A percentile compares a stretch with the other conserved stretches of the same genome.
These are phyloP conservation scores for Thelonectria olida DNA, from an alignment of 2,329 filamentous ascomycete species.

Conservation along the genomic window DNA sequence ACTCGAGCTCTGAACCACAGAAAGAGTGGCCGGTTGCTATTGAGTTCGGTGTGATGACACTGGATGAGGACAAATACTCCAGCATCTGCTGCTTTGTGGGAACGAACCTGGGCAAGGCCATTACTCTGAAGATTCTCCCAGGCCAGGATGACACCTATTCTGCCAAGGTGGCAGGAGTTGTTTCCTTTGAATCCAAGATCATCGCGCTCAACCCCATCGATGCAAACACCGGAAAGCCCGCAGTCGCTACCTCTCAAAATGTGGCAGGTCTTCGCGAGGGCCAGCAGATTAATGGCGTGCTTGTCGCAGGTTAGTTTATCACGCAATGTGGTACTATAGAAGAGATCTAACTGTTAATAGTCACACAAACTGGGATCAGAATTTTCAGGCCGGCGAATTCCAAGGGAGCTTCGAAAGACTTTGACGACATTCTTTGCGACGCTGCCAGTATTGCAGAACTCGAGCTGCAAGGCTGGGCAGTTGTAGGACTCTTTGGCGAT, in stretches of 20 bases:
- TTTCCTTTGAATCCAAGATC: slow-evolving; percentile 73
- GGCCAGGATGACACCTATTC: slow-evolving; percentile 73
- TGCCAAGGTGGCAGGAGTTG: slow-evolving; percentile 75
- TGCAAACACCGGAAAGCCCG: slow-evolving; percentile 78
- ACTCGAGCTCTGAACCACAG: slow-evolving; percentile 46
- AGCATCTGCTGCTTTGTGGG: slow-evolving; percentile 94
- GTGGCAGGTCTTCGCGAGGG: slow-evolving; percentile 83
- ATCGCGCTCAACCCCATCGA: slow-evolving; percentile 84
- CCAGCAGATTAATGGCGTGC: slow-evolving; percentile 77
- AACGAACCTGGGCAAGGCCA: slow-evolving; percentile 83
- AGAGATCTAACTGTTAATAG: slow-evolving; percentile 51
- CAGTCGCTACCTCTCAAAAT: slow-evolving; percentile 76
- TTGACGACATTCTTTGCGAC: slow-evolving; percentile 85
- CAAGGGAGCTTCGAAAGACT: slow-evolving; percentile 93
- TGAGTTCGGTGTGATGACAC: slow-evolving; percentile 91
- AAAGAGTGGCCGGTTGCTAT: slow-evolving; percentile 83
- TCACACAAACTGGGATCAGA: slow-evolving; percentile 77
- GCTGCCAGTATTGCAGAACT: slow-evolving; percentile 80
- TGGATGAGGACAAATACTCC: slow-evolving; percentile 95
- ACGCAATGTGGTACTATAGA: too few species aligned
- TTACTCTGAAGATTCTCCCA: slow-evolving; percentile 91
- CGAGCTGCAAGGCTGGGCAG: slow-evolving; percentile 77
- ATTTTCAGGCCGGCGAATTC: slow-evolving; percentile 86
- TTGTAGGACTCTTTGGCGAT: slow-evolving; percentile 88
- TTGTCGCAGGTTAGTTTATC: slow-evolving; percentile 73